phyloP scores from a whole-genome alignment of 2,329 filamentous ascomycete genomes.

The Teratosphaeria nubilosa region DNA sequence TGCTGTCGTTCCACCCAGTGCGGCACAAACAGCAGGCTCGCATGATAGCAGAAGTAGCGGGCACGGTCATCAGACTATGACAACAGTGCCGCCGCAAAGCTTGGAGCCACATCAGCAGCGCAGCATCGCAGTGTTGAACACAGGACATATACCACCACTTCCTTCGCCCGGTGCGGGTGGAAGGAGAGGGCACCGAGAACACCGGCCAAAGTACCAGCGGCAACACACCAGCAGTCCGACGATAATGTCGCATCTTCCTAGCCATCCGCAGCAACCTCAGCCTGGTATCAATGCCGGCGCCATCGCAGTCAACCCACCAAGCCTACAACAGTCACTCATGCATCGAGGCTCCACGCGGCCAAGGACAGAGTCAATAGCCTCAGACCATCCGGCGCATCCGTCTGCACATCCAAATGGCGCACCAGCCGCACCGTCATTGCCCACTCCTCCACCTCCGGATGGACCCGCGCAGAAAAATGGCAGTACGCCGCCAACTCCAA shows the following conservation, averaged over 20 bases:
- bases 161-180: constrained; percentile 70
- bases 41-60: constrained; percentile 24
- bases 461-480: constrained; percentile 17
- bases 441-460: constrained; percentile 39
- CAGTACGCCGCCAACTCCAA: constrained; percentile 25
- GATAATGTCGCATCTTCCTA: constrained; percentile 41
- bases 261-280: constrained; percentile 10
- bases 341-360: constrained; percentile 8
- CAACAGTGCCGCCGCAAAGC: constrained; percentile 18
- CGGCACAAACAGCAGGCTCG: constrained; percentile 25
- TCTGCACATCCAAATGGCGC: constrained; percentile 22
- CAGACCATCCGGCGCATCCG: constrained; percentile 39
- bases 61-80: neutral
- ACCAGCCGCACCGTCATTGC: constrained; percentile 2
- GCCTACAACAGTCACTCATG: constrained; percentile 20
- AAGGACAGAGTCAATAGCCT: constrained; percentile 22
- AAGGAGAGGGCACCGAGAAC: constrained; percentile 20
- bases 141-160: constrained; percentile 67
- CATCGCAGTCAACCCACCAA: neutral
- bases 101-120: constrained; percentile 39
- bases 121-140: constrained; percentile 71
- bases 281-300: constrained; percentile 2
- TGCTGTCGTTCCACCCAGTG: constrained; percentile 32
- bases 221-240: constrained; percentile 78
- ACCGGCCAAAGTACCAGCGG: constrained; percentile 49